Base-by-base conservation (phyloP, 2,329 filamentous ascomycete genomes). In the Pseudofabraea citricarpa region DNA sequence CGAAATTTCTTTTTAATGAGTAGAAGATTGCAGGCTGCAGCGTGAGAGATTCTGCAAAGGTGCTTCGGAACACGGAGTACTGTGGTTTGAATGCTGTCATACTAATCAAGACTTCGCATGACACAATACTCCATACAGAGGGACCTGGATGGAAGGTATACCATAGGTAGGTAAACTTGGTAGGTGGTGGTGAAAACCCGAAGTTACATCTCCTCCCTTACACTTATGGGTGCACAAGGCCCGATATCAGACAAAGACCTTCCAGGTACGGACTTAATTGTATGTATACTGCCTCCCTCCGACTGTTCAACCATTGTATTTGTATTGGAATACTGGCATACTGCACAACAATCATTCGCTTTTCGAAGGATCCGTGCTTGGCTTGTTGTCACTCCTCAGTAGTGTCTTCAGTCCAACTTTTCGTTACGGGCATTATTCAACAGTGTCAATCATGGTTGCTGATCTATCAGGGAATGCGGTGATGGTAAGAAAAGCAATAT, bases 201-300 rank as follows among this genome's bases (percentile, higher is more conserved):
- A 3, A 32, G 29, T 32, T 32, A 13, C 29, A 32, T 32, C 29
- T 32, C 29, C 18, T 7, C 8, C 29, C 29, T 16, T 32, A 32
- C 29, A 4, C 18, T 32, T 5, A 9, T 13, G 13, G 24, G 13
- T 27, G 29, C 18, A 16, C 18, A 13, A 32, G 29, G 18, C 29
- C 12, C 13, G 18, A 32, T 32, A 32, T 16, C 29, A 32, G 9
- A n/a, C 18, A 13, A 12, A 32, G 7, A 16, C 29, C 18, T 4
- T 32, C 29, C 18, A 32, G n/a, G 29, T 16, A 32, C 29, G 7
- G 29, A n/a, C n/a, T n/a, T n/a, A n/a, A 37, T 22, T 22, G 18
- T 37, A 21, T 37, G 35, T 37, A 37, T 37, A 37, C 21, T 8
- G 35, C 35, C 19, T 36, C 16, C 18, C 35, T 21, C 35, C 35